Conservation (phyloP, 805 yeast genomes). For the Candida maris region DNA sequence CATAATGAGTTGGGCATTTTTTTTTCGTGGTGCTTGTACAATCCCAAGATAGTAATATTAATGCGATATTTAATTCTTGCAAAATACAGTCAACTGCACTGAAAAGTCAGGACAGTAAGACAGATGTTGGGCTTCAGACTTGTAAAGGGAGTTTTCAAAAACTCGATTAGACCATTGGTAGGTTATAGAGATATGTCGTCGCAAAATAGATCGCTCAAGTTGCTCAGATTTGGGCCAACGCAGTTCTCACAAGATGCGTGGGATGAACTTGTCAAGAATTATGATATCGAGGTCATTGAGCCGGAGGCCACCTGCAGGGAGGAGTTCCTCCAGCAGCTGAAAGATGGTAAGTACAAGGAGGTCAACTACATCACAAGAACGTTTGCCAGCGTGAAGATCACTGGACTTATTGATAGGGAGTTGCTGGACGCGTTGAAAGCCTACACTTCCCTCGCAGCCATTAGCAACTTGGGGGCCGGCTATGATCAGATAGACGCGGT, state of each 20-base stretch:
- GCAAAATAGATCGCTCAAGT: constrained; percentile 44
- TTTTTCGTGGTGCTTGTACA: no score
- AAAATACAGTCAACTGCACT: no score
- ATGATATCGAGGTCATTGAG: constrained; percentile 45
- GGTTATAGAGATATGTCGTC: constrained; percentile 20
- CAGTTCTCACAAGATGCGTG: constrained; percentile 63
- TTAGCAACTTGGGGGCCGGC: constrained; percentile 55
- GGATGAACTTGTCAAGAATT: constrained; percentile 34
- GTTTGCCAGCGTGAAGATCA: constrained; percentile 34
- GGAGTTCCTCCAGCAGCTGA: constrained; percentile 38
- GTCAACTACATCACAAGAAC: constrained; percentile 41
- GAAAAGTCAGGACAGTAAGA: no score
- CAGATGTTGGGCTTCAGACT: not conserved
- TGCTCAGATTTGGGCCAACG: constrained; percentile 63
- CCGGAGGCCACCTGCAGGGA: constrained; percentile 37
- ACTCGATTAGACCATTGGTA: not conserved
- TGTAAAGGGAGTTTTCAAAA: not conserved
- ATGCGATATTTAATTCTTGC: no score
- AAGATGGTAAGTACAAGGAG: constrained; percentile 33
- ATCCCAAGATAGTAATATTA: no score
- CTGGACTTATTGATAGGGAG: constrained; percentile 45
- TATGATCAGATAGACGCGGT: constrained; percentile 49
- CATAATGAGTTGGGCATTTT: no score
- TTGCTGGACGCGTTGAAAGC: constrained; percentile 35
- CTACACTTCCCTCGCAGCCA: constrained; percentile 35